A percentile compares a stretch with the other conserved stretches of the same genome.
phyloP scores from a whole-genome alignment of 768 basidiomycete genomes.

The Rhodotorula babjevae region DNA sequence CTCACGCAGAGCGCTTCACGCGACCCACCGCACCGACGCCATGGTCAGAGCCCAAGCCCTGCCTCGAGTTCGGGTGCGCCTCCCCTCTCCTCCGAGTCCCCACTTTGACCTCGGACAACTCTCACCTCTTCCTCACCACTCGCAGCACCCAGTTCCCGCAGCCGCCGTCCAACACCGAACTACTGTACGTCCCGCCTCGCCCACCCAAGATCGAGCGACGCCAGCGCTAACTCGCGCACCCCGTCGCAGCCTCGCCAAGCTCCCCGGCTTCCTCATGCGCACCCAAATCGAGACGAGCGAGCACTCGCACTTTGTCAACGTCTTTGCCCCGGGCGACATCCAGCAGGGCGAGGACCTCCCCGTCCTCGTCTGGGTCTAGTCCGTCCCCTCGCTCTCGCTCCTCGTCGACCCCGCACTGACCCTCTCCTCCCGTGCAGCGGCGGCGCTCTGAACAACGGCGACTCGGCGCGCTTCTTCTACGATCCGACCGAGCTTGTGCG shows the following conservation, averaged over 20 bases:
- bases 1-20: conserved; percentile 14
- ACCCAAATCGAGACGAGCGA: conserved; percentile 44
- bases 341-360: conserved; percentile 46
- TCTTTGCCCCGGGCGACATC: conserved; percentile 50
- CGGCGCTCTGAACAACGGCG: conserved; percentile 31
- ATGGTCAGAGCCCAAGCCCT: conserved; percentile 2
- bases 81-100: background rate
- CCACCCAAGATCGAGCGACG: too few species aligned
- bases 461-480: conserved; percentile 22
- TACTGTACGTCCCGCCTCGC: background rate
- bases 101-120: background rate
- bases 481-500: conserved; percentile 32
- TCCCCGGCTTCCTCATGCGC: conserved; percentile 23
- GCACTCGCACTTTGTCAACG: conserved; percentile 55
- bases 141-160: conserved; percentile 29
- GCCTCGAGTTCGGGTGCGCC: conserved; percentile 30
- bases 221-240: too few species aligned
- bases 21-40: background rate
- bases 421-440: conserved; percentile 3
- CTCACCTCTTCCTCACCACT: too few species aligned
- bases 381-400: conserved; percentile 41
- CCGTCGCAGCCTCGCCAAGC: background rate
- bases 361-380: conserved; percentile 53
- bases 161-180: conserved; percentile 17
- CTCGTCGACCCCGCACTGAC: background rate